Evolutionary conservation across 2,329 filamentous ascomycete species (phyloP).

Genomic region (Penicillium sp.): DNA sequence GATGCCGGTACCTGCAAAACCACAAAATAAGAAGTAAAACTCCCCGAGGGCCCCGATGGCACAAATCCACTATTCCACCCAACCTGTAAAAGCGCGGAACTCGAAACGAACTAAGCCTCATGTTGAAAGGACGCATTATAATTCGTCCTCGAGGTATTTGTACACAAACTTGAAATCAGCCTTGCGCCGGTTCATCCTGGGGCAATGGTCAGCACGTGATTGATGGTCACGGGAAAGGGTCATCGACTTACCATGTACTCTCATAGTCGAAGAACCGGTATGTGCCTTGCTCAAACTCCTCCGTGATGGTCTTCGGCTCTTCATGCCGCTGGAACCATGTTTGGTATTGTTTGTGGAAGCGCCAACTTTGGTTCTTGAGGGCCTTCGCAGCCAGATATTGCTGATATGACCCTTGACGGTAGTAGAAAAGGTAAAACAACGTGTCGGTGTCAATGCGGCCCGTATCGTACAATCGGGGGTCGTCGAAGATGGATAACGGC

Average conservation of each 20-base stretch:
- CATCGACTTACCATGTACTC: constrained; percentile 77
- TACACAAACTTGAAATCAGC: constrained; percentile 98
- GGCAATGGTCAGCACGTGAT: constrained; percentile 13
- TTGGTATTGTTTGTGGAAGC: constrained; percentile 99
- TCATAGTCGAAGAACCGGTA: constrained; percentile 99
- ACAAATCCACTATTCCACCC: constrained; percentile 11
- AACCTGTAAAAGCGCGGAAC: neutral
- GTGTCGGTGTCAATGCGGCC: constrained; percentile 87
- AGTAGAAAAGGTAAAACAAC: constrained; percentile 98
- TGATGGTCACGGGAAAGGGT: neutral
- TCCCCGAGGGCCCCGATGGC: constrained; percentile 8
- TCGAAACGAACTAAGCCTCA: constrained; percentile 10
- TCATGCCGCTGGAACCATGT: constrained; percentile 99
- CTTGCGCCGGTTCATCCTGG: constrained; percentile 96
- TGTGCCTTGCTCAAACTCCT: constrained; percentile 97
- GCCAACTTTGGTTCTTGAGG: constrained; percentile 97
- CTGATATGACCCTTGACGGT: constrained; percentile 91
- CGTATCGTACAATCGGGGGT: constrained; percentile 71
- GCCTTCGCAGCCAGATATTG: constrained; percentile 94
- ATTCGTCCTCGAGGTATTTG: constrained; percentile 93
- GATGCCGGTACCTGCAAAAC: constrained; percentile 15
- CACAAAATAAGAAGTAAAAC: constrained; percentile 6
- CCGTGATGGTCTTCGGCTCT: constrained; percentile 96
- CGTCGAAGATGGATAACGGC: constrained; percentile 84
- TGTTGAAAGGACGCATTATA: constrained; percentile 43